phyloP scores from a whole-genome alignment of 2,329 filamentous ascomycete species.

The Trichoderma simmonsii region DNA sequence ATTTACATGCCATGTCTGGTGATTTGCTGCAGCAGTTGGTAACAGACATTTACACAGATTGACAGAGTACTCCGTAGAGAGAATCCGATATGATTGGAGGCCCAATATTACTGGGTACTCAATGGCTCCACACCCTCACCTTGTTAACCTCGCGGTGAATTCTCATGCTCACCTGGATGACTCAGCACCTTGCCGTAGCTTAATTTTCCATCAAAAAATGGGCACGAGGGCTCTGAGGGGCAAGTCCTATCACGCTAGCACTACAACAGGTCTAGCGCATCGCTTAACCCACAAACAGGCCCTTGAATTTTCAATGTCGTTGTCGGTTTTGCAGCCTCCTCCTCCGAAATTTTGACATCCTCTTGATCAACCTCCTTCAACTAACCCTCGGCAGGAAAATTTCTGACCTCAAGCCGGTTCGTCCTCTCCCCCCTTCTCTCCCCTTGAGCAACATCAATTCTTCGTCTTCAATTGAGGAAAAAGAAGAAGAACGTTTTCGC shows the following conservation, averaged over 20 bases:
- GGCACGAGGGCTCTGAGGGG: slow-evolving; percentile 32
- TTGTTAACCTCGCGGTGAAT: background rate
- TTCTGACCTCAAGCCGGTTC: slow-evolving; percentile 37
- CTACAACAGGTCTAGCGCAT: slow-evolving; percentile 28
- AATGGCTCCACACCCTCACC: background rate
- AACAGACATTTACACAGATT: background rate
- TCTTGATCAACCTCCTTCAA: slow-evolving; percentile 28
- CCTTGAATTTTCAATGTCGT: slow-evolving; percentile 37
- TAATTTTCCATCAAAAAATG: background rate
- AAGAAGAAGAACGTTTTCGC: background rate
- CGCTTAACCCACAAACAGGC: slow-evolving; percentile 40
- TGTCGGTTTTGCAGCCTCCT: slow-evolving; percentile 25
- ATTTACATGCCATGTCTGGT: background rate
- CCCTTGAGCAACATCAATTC: background rate
- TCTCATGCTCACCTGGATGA: slow-evolving; percentile 23
- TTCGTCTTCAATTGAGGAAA: background rate
- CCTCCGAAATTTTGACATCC: slow-evolving; percentile 31
- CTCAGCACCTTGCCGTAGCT: slow-evolving; percentile 23
- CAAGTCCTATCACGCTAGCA: slow-evolving; percentile 30
- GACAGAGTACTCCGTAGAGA: no score
- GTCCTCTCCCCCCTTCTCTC: slow-evolving; percentile 22
- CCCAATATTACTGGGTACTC: background rate
- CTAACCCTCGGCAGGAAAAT: slow-evolving; percentile 38
- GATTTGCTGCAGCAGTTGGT: background rate
- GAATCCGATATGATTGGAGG: background rate